These are phyloP conservation scores for Symmetrospora coprosmae DNA, from an alignment of 768 basidiomycete genomes.

Conservation along the genomic window DNA sequence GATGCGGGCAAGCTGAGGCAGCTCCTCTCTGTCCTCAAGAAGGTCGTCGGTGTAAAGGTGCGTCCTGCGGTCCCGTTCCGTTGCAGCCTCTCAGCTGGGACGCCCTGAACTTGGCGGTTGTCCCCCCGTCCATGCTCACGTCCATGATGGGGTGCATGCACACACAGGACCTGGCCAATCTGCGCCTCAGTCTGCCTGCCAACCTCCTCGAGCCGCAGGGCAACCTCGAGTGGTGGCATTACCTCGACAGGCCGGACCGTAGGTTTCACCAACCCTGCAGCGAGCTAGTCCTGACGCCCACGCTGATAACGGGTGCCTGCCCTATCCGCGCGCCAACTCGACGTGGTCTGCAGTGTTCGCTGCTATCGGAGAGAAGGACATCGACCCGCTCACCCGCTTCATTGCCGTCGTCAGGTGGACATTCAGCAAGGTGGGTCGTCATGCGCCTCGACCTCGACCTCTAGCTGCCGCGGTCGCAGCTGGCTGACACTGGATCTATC, in stretches of 20 bases:
- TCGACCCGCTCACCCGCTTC: constrained; percentile 63
- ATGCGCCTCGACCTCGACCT: no score
- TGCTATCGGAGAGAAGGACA: constrained; percentile 25
- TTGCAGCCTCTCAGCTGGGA: background rate
- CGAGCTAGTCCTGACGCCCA: no score
- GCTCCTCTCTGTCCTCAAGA: constrained; percentile 28
- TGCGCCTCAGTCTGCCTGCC: constrained; percentile 28
- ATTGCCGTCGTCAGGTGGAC: constrained; percentile 58
- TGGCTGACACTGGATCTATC: no score
- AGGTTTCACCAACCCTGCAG: background rate
- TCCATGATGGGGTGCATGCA: no score
- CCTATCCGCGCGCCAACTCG: no score
- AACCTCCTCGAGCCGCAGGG: constrained; percentile 27
- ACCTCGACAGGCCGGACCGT: constrained; percentile 31
- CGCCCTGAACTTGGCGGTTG: background rate
- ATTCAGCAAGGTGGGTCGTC: constrained; percentile 3
- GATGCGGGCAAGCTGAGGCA: constrained; percentile 26
- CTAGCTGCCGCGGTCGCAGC: no score
- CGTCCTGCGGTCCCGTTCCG: background rate
- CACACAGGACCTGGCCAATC: constrained; percentile 24
- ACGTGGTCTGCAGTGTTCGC: constrained; percentile 25
- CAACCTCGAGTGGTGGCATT: constrained; percentile 30
- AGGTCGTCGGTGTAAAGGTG: constrained; percentile 30
- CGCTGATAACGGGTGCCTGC: background rate
- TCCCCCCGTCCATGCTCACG: background rate